phyloP scores from a whole-genome alignment of 495 filamentous ascomycete species.

The Penicillium chermesinum region DNA sequence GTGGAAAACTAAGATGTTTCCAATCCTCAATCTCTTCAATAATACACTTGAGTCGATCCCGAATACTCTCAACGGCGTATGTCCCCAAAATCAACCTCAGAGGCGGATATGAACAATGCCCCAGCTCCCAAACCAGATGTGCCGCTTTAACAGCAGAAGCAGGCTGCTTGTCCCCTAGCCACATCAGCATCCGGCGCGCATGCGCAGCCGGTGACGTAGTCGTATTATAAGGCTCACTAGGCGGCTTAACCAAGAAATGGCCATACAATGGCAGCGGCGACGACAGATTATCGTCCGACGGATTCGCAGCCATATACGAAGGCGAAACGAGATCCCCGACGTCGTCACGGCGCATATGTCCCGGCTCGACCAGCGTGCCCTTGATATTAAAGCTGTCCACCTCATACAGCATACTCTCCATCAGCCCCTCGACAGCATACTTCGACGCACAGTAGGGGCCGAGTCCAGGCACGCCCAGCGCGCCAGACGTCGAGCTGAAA shows the following conservation, averaged over 20 bases:
- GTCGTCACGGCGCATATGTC: constrained; percentile 77
- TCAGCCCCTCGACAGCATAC: constrained; percentile 90
- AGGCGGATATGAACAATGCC: constrained; percentile 87
- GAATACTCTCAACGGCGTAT: constrained; percentile 91
- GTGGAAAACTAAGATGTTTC: constrained; percentile 66
- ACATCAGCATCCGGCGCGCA: constrained; percentile 90
- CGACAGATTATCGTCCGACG: constrained; percentile 30
- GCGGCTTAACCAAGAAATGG: constrained; percentile 84
- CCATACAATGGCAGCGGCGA: constrained; percentile 72
- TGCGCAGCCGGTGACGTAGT: constrained; percentile 77
- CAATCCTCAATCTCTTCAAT: constrained; percentile 95
- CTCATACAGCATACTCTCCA: constrained; percentile 94
- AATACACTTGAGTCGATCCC: constrained; percentile 80
- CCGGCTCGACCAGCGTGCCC: constrained; percentile 87
- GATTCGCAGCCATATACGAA: constrained; percentile 16
- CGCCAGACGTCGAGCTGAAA: constrained; percentile 85
- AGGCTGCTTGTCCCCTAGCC: constrained; percentile 87
- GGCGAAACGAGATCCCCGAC: constrained; percentile 32
- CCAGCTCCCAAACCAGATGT: constrained; percentile 95
- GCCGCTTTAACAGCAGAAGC: constrained; percentile 89
- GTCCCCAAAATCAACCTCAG: constrained; percentile 78
- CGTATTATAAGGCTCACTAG: constrained; percentile 74
- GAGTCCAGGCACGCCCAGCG: constrained; percentile 83
- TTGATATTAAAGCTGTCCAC: constrained; percentile 87
- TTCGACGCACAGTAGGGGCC: constrained; percentile 96